Evolutionary conservation across 139 green algal genomes (phyloP).

Genomic region (Trebouxia sp.): DNA sequence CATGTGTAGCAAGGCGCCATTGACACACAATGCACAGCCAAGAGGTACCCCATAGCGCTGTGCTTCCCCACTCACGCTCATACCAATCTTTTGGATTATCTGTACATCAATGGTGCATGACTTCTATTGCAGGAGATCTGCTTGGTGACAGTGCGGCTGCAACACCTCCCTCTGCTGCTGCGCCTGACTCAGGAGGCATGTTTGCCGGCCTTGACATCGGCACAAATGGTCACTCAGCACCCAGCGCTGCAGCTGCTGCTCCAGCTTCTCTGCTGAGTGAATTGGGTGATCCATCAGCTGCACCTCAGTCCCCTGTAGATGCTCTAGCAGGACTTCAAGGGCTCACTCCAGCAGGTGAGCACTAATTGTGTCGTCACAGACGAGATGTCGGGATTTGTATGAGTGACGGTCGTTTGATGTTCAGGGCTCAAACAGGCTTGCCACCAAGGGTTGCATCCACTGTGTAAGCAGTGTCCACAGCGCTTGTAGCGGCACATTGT

Average conservation of each 20-base stretch:
- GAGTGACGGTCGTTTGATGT: too few species aligned
- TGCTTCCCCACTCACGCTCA: background rate
- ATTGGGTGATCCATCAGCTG: background rate
- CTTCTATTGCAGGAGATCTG: constrained; percentile 7
- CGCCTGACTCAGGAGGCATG: background rate
- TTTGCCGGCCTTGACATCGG: constrained; percentile 25
- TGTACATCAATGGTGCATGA: too few species aligned
- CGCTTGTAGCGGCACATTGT: too few species aligned
- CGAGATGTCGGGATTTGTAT: too few species aligned
- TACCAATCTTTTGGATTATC: background rate
- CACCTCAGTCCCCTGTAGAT: background rate
- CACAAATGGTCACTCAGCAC: background rate
- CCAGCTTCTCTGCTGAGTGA: background rate
- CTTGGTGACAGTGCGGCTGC: background rate
- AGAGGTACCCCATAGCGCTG: background rate
- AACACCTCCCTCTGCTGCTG: background rate
- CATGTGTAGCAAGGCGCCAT: background rate
- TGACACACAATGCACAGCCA: background rate
- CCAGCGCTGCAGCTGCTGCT: background rate
- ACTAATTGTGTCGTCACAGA: too few species aligned
- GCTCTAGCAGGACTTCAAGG: background rate
- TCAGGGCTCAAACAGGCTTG: too few species aligned
- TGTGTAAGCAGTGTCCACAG: too few species aligned
- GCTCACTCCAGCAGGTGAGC: background rate
- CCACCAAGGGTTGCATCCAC: too few species aligned